These are phyloP conservation scores for Begonia masoniana DNA, from an alignment of 306 rosid species.

Conservation along the genomic window DNA sequence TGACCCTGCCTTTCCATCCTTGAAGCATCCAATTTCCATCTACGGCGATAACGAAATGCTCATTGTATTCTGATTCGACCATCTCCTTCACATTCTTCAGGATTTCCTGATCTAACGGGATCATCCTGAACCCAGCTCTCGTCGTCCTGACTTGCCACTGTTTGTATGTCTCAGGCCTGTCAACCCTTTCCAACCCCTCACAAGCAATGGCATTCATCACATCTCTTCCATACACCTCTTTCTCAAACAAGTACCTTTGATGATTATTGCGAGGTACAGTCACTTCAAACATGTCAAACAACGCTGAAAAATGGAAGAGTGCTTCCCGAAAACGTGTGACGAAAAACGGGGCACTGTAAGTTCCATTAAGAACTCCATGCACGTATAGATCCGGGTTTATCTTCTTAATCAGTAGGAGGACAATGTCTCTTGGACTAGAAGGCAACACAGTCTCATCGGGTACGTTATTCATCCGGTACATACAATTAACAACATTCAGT, in stretches of 20 bases:
- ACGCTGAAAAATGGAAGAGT: constrained; percentile 53
- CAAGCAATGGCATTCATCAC: constrained; percentile 67
- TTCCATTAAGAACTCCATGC: constrained; percentile 60
- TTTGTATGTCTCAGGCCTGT: constrained; percentile 78
- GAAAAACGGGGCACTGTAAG: constrained; percentile 68
- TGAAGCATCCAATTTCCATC: constrained; percentile 69
- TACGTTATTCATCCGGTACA: constrained; percentile 8
- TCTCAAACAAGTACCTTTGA: constrained; percentile 42
- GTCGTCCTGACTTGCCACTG: constrained; percentile 70
- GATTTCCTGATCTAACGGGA: constrained; percentile 29
- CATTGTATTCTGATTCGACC: constrained; percentile 49
- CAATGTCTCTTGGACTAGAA: constrained; percentile 47
- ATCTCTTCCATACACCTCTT: constrained; percentile 46
- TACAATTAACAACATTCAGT: constrained; percentile 8
- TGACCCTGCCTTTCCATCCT: constrained; percentile 76
- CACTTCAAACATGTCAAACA: constrained; percentile 69
- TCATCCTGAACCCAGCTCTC: constrained; percentile 65
- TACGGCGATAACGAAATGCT: constrained; percentile 42
- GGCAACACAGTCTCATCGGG: constrained; percentile 6
- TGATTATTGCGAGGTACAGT: constrained; percentile 42
- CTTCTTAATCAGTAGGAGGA: constrained; percentile 44
- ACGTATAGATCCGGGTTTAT: constrained; percentile 59
- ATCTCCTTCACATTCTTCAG: constrained; percentile 25
- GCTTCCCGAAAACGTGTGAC: constrained; percentile 59
- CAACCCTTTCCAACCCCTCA: constrained; percentile 40